Base-by-base conservation (phyloP, 31 red algal species). In the Endocladia muricata region DNA sequence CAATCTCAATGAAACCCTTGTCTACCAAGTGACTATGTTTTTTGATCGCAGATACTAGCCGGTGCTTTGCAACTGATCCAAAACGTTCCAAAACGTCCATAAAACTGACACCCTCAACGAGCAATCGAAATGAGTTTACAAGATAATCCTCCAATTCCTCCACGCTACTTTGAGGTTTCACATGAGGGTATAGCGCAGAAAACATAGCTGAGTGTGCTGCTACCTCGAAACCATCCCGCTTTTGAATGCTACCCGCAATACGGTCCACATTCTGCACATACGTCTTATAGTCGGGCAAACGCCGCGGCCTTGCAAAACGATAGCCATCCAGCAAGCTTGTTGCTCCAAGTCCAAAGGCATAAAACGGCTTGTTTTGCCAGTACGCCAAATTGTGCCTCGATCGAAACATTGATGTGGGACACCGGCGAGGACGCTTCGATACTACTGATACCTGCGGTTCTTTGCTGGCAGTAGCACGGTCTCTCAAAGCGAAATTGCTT, bases 331-430 rank as follows among this genome's bases (percentile, higher is more conserved):
- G 65, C 37, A 87, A 79, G 64, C 90, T 93, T 22, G 90, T 94
- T 15, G 90, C 90, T 3, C 95, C 85, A 1, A 98, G 34, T 28
- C 95, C 95, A 40, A 91, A 94, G 3, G 85, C 95, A 40, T 81
- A 98, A 59, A 94, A 98, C 2, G 73, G 43, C 23, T 86, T 65
- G 51, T 89, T 93, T 19, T 60, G 64, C 96, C 96, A 99, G 41
- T 99, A 99, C 28, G 78, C 61, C 74, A 73, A 55, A 69, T 99
- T 99, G 61, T 99, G 96, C 21, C 37, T 41, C 13, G 92, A 96
- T 37, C 73, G 56, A 41, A 55, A 68, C 9, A 42, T 26, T 11
- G 61, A 67, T 28, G 61, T 7, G n/a, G n/a, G n/a, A n/a, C n/a
- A n/a, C n/a, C n/a, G n/a, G n/a, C n/a, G n/a, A n/a, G n/a, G n/a